These are phyloP conservation scores for Lotmaria passim DNA, from an alignment of 208 protist species.

Conservation along the genomic window DNA sequence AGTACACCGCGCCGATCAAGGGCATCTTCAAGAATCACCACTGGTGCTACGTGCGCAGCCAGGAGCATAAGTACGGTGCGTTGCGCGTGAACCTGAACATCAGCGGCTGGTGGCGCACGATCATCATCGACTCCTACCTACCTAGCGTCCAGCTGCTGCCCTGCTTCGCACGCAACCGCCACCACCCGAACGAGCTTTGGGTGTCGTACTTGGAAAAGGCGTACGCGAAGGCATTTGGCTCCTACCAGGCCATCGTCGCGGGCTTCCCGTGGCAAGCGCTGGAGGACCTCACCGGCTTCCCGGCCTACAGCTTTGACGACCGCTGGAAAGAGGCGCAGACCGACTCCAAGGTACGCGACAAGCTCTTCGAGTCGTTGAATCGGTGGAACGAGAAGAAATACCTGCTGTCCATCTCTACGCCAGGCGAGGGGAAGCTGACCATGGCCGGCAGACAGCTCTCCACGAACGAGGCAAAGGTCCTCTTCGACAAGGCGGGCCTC, in stretches of 20 bases:
- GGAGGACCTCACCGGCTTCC: conserved; percentile 72
- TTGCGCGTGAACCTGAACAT: conserved; percentile 67
- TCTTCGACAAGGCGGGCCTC: conserved; percentile 64
- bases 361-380: conserved; percentile 54
- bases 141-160: conserved; percentile 48
- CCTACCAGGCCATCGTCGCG: conserved; percentile 70
- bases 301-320: conserved; percentile 49
- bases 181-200: conserved; percentile 76
- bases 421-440: conserved; percentile 35
- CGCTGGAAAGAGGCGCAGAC: conserved; percentile 46
- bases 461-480: conserved; percentile 20
- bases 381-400: conserved; percentile 57
- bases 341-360: conserved; percentile 35
- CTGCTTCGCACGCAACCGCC: conserved; percentile 51
- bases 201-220: conserved; percentile 80
- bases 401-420: conserved; percentile 65
- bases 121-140: conserved; percentile 78
- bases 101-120: conserved; percentile 67
- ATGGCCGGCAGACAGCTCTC: conserved; percentile 36
- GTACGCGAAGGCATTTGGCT: conserved; percentile 85
- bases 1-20: conserved; percentile 42
- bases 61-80: conserved; percentile 54
- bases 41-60: conserved; percentile 37
- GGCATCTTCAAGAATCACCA: conserved; percentile 54
- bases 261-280: conserved; percentile 66